phyloP scores from a whole-genome alignment of 345 rosid genomes.

The Laguncularia racemosa region DNA sequence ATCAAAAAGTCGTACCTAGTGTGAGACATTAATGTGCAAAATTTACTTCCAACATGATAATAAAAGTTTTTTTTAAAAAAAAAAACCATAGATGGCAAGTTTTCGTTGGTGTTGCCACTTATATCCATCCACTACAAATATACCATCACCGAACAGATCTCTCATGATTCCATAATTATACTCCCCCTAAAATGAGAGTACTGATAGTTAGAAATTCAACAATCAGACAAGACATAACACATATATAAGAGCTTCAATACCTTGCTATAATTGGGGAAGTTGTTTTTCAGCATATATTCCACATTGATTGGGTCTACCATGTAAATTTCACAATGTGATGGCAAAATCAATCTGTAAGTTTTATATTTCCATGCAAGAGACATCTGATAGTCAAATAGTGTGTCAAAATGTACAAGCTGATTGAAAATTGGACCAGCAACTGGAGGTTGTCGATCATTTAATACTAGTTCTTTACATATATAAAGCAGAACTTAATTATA shows the following conservation, averaged over 20 bases:
- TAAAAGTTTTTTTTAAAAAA: too few species aligned
- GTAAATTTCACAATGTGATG: conserved; percentile 25
- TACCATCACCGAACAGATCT: conserved; percentile 38
- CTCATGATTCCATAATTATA: conserved; percentile 27
- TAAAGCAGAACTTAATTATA: conserved; percentile 4
- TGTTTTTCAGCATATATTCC: conserved; percentile 36
- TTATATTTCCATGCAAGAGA: conserved; percentile 17
- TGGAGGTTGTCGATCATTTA: conserved; percentile 26
- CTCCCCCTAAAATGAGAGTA: conserved; percentile 18
- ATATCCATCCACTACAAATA: conserved; percentile 34
- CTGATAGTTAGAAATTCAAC: not conserved
- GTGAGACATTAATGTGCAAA: too few species aligned
- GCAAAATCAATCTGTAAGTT: conserved; percentile 20
- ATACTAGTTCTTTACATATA: conserved; percentile 17
- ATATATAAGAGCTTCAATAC: conserved; percentile 8
- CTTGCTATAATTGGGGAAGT: conserved; percentile 35
- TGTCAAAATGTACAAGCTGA: conserved; percentile 20
- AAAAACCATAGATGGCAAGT: too few species aligned
- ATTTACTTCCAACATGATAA: too few species aligned
- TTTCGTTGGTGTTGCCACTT: conserved; percentile 36
- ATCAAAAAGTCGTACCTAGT: too few species aligned
- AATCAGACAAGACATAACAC: not conserved
- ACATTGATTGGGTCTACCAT: conserved; percentile 30
- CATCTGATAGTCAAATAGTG: conserved; percentile 29
- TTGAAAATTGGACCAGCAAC: conserved; percentile 25